Conservation (phyloP, 1,284 basidiomycete species). For the Ustilago lituana region DNA sequence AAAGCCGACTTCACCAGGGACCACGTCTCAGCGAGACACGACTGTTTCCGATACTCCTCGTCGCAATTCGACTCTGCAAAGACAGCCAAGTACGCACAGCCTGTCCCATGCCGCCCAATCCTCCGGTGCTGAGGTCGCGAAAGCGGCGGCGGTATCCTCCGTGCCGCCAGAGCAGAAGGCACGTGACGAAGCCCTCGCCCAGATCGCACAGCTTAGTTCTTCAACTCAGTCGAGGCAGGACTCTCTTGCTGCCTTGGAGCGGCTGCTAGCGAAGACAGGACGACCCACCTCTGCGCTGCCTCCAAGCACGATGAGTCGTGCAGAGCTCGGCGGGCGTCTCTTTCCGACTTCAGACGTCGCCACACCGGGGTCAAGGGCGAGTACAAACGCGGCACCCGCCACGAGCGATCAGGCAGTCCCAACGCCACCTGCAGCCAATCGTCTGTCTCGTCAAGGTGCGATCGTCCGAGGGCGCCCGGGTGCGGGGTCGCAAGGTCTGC, state of each 20-base stretch:
- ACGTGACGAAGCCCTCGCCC: slow-evolving; percentile 38
- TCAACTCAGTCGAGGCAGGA: slow-evolving; percentile 27
- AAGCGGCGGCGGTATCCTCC: neutral
- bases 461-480: slow-evolving; percentile 14
- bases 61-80: neutral
- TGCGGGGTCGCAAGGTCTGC: neutral
- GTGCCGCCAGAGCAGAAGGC: slow-evolving; percentile 34
- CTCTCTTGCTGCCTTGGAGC: slow-evolving; percentile 45
- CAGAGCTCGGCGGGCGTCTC: slow-evolving; percentile 20
- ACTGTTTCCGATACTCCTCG: neutral
- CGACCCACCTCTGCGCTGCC: slow-evolving; percentile 29
- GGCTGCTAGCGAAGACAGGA: slow-evolving; percentile 38
- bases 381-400: no score
- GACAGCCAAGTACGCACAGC: slow-evolving; percentile 5
- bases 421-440: neutral
- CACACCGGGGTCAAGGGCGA: neutral
- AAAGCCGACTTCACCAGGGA: neutral
- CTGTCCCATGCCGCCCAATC: neutral
- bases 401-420: no score
- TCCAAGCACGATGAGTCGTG: slow-evolving; percentile 12
- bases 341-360: neutral
- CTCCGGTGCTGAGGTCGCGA: neutral
- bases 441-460: slow-evolving; percentile 36
- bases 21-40: neutral
- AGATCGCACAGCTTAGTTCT: slow-evolving; percentile 45